Conservation (phyloP, 345 rosid species). For the Combretum micranthum region DNA sequence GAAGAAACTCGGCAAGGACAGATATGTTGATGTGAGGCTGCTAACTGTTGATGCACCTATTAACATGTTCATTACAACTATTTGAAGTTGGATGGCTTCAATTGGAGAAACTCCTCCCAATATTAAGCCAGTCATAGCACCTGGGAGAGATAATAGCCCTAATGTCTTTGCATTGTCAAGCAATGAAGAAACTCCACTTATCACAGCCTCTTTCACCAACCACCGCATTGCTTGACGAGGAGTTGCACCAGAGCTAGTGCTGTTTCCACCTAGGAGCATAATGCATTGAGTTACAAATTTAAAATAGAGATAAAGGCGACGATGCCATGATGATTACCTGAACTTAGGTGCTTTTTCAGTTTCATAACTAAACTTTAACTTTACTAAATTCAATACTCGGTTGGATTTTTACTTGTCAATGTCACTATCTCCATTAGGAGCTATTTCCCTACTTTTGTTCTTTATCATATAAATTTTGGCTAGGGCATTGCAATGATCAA, state of each 20-base stretch:
- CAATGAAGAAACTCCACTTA: slow-evolving; percentile 75
- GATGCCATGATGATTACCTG: too few relatives aligned
- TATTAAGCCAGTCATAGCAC: slow-evolving; percentile 90
- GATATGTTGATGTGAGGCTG: slow-evolving; percentile 73
- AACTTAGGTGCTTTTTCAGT: too few relatives aligned
- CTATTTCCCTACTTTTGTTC: too few relatives aligned
- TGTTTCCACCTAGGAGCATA: slow-evolving; percentile 57
- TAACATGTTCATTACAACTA: slow-evolving; percentile 97
- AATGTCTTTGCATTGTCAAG: slow-evolving; percentile 89
- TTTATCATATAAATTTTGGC: too few relatives aligned
- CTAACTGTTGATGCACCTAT: slow-evolving; percentile 73
- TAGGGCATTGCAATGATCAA: too few relatives aligned
- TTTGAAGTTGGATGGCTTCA: slow-evolving; percentile 88
- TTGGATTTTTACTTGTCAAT: too few relatives aligned
- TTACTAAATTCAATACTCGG: too few relatives aligned
- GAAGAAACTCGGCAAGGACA: slow-evolving; percentile 89
- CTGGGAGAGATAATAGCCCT: slow-evolving; percentile 75
- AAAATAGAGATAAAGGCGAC: too few relatives aligned
- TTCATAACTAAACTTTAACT: too few relatives aligned
- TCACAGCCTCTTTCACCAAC: slow-evolving; percentile 69
- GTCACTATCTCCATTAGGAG: too few relatives aligned
- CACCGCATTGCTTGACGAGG: slow-evolving; percentile 66
- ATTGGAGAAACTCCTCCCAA: slow-evolving; percentile 95
- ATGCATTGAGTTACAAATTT: too few relatives aligned
- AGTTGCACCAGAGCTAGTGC: slow-evolving; percentile 90